These are phyloP conservation scores for Prinsepia uniflora DNA, from an alignment of 306 rosid genomes.

Conservation along the genomic window DNA sequence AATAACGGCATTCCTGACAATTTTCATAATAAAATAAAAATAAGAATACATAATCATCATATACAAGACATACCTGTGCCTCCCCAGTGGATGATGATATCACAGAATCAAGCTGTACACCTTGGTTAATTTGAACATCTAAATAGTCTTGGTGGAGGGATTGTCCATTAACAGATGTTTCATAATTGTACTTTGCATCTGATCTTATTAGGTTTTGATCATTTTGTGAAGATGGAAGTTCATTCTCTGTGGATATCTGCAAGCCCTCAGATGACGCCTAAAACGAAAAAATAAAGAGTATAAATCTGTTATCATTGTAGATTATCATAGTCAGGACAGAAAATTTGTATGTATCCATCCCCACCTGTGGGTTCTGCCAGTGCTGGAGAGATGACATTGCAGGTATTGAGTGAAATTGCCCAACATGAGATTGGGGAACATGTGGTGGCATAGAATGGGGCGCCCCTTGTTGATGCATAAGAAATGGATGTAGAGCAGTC, in stretches of 20 bases:
- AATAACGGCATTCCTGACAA: constrained; percentile 7
- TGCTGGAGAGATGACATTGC: constrained; percentile 74
- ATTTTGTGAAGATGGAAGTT: constrained; percentile 53
- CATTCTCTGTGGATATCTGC: constrained; percentile 53
- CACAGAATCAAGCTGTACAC: constrained; percentile 47
- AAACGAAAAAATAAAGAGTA: constrained; percentile 18
- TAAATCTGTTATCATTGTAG: background rate
- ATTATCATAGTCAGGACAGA: background rate
- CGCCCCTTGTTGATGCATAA: constrained; percentile 85
- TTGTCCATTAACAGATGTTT: constrained; percentile 69
- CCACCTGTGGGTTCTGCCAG: constrained; percentile 88
- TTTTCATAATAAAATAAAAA: background rate
- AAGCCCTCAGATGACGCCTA: constrained; percentile 63
- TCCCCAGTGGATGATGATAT: constrained; percentile 53
- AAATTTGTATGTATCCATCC: constrained; percentile 15
- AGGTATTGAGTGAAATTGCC: constrained; percentile 69
- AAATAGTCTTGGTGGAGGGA: constrained; percentile 55
- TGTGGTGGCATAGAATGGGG: constrained; percentile 72
- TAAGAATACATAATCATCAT: constrained; percentile 10
- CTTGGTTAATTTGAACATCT: constrained; percentile 51
- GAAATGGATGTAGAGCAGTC: constrained; percentile 76
- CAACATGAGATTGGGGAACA: constrained; percentile 74
- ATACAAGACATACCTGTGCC: constrained; percentile 48
- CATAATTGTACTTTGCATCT: constrained; percentile 55
- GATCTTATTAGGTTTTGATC: constrained; percentile 59